Evolutionary conservation across 106 monocot genomes (phyloP).

Genomic region (Allium cepa): DNA sequence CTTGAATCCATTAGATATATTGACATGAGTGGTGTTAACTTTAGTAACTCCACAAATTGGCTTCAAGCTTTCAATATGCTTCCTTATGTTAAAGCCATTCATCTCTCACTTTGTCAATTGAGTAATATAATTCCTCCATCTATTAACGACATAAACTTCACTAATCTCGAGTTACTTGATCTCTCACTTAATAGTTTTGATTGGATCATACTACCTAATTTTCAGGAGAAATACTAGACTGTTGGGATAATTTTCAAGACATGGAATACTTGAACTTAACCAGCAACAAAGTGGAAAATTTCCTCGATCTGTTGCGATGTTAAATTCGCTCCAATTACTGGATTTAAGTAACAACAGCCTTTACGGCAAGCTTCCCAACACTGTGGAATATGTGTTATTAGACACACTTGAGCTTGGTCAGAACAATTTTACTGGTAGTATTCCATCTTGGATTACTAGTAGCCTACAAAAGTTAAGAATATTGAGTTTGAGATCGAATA

Average conservation of each 20-base stretch:
- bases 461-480: conserved; percentile 13
- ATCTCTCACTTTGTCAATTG: neutral
- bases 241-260: conserved; percentile 11
- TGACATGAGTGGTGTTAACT: neutral
- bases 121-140: neutral
- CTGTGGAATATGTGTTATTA: conserved; percentile 5
- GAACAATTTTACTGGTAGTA: conserved; percentile 21
- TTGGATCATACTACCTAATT: neutral
- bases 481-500: too few relatives aligned
- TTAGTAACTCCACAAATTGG: neutral
- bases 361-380: conserved; percentile 18
- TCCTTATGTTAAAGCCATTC: neutral
- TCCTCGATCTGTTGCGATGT: neutral
- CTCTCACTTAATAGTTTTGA: neutral
- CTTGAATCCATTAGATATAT: conserved; percentile 15
- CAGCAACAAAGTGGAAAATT: conserved; percentile 22
- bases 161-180: neutral
- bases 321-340: conserved; percentile 14
- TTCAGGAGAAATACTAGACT: conserved; percentile 26
- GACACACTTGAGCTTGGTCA: conserved; percentile 27
- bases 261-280: conserved; percentile 20
- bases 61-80: neutral
- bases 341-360: conserved; percentile 28
- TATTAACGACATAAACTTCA: neutral
- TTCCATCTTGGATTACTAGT: conserved; percentile 36